phyloP scores from a whole-genome alignment of 2,329 filamentous ascomycete species.

The Aspergillus versicolor region DNA sequence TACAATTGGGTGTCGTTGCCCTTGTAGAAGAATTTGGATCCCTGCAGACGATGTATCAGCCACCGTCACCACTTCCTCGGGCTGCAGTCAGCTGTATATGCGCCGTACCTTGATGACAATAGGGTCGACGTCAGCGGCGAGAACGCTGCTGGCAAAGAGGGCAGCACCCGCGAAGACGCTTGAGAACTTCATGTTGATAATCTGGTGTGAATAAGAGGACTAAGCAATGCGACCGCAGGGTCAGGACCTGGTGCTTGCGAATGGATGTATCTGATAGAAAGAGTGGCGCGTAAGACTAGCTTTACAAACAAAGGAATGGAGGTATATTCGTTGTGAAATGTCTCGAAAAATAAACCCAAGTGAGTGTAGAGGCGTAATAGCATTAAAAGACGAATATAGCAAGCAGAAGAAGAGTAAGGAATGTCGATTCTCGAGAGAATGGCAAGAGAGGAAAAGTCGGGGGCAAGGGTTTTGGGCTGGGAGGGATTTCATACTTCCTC shows the following conservation, averaged over 20 bases:
- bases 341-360: constrained; percentile 5
- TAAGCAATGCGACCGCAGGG: not conserved
- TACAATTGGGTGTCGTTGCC: constrained; percentile 69
- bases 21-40: constrained; percentile 83
- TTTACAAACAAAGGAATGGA: constrained; percentile 7
- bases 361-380: constrained; percentile 7
- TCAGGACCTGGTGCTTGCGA: not conserved
- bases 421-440: constrained; percentile 5
- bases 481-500: constrained; percentile 11
- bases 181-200: constrained; percentile 18
- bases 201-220: not conserved
- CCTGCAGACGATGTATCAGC: constrained; percentile 43
- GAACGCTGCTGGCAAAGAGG: constrained; percentile 46
- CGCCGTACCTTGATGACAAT: constrained; percentile 51
- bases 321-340: not conserved
- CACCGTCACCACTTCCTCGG: not conserved
- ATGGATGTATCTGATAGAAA: not conserved
- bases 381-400: not conserved
- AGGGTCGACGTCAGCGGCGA: constrained; percentile 57
- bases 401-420: not conserved
- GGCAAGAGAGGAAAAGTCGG: constrained; percentile 1
- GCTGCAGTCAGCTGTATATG: not conserved
- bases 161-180: constrained; percentile 14
- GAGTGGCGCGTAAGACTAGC: constrained; percentile 4
- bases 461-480: not conserved